These are phyloP conservation scores for Pythium utonaiense DNA, from an alignment of 352 stramenopile species.

Conservation along the genomic window DNA sequence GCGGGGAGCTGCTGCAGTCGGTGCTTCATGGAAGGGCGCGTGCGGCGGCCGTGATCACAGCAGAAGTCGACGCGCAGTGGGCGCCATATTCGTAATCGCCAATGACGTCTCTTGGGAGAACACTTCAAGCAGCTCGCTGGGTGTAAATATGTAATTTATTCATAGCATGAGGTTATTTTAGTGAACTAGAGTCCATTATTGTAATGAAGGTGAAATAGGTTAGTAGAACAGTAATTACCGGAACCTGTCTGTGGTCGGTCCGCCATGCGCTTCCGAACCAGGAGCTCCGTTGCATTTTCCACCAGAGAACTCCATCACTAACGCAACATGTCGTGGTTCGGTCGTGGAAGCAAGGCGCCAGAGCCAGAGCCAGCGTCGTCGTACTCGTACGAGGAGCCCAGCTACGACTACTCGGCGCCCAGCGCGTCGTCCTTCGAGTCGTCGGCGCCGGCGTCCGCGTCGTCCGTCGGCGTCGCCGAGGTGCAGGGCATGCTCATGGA, in stretches of 20 bases:
- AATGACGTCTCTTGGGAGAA: not conserved
- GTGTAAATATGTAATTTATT: not conserved
- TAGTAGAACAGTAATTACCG: not conserved
- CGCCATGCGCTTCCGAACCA: slow-evolving; percentile 1
- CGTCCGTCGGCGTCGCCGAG: slow-evolving; percentile 46
- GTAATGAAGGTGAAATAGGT: not conserved
- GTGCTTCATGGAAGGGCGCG: not conserved
- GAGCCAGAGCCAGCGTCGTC: slow-evolving; percentile 37
- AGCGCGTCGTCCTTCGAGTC: slow-evolving; percentile 36
- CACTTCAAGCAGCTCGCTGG: not conserved
- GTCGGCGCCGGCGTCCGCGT: slow-evolving; percentile 21
- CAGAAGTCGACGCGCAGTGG: no score
- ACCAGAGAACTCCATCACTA: not conserved
- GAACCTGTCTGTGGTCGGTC: not conserved
- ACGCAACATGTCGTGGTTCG: slow-evolving; percentile 74
- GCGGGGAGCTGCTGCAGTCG: not conserved
- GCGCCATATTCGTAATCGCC: not conserved
- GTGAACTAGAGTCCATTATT: not conserved
- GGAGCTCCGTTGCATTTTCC: not conserved
- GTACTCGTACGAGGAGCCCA: slow-evolving; percentile 69
- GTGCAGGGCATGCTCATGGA: slow-evolving; percentile 83
- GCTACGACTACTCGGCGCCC: slow-evolving; percentile 66
- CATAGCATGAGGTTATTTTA: not conserved
- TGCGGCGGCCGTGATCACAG: not conserved
- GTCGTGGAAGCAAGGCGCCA: slow-evolving; percentile 67